These are phyloP conservation scores for Fusarium palustre DNA, from an alignment of 2,329 filamentous ascomycete species.

Conservation along the genomic window DNA sequence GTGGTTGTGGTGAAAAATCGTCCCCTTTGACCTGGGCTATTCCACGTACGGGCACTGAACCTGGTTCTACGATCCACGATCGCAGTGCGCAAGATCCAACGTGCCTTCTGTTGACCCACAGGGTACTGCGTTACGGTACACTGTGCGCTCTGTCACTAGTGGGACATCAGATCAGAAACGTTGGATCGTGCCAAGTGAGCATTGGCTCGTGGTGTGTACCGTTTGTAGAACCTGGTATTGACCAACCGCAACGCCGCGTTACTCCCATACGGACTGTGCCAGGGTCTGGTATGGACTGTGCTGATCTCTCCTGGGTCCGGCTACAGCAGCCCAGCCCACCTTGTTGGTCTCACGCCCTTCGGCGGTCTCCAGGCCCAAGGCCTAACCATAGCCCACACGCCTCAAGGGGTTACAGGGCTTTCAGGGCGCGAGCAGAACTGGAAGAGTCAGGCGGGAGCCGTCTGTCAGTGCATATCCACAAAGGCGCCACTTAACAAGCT, in stretches of 20 bases:
- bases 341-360: constrained; percentile 34
- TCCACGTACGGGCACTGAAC: constrained; percentile 37
- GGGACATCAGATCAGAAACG: constrained; percentile 39
- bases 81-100: constrained; percentile 40
- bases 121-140: constrained; percentile 11
- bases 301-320: constrained; percentile 8
- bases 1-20: constrained; percentile 10
- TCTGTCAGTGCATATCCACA: constrained; percentile 39
- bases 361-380: constrained; percentile 30
- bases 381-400: constrained; percentile 41
- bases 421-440: constrained; percentile 33
- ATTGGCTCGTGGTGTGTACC: constrained; percentile 23
- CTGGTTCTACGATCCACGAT: constrained; percentile 46
- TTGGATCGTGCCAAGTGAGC: constrained; percentile 31
- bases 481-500: constrained; percentile 47
- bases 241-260: constrained; percentile 24
- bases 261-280: constrained; percentile 22
- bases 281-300: constrained; percentile 24
- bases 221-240: constrained; percentile 12
- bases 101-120: constrained; percentile 31
- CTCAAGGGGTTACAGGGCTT: constrained; percentile 35
- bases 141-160: constrained; percentile 22
- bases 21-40: constrained; percentile 20
- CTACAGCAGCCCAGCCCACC: constrained; percentile 22
- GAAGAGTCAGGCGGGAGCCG: constrained; percentile 45